Evolutionary conservation across 345 rosid genomes (phyloP).

Genomic region (Garcia nutans): DNA sequence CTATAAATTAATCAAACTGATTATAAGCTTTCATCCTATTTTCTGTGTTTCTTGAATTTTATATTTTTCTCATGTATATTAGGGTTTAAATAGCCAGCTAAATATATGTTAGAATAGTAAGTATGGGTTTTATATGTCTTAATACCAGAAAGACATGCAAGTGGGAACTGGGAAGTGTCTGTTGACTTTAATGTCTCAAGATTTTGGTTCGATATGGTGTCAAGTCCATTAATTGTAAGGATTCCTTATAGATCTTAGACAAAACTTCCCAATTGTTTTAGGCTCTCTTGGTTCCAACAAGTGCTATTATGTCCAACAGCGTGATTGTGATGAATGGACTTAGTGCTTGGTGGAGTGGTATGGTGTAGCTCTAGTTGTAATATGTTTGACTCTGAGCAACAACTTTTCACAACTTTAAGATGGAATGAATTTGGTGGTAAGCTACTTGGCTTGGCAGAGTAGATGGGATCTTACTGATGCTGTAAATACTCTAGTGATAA

Average conservation of each 20-base stretch:
- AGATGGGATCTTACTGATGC: background rate
- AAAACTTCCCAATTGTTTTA: background rate
- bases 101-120: background rate
- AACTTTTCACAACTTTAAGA: background rate
- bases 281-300: background rate
- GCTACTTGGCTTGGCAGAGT: background rate
- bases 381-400: background rate
- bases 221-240: background rate
- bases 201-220: background rate
- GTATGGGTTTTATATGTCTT: background rate
- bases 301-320: background rate
- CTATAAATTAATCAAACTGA: constrained; percentile 10
- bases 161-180: background rate
- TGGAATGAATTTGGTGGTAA: background rate
- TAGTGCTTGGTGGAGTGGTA: background rate
- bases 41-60: constrained; percentile 4
- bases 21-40: background rate
- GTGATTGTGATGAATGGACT: background rate
- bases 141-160: background rate
- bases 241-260: background rate
- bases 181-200: background rate
- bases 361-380: too few species aligned
- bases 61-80: background rate
- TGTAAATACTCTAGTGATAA: background rate
- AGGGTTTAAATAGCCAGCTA: background rate